These are phyloP conservation scores for Helichrysum umbraculigerum DNA, from an alignment of 129 eudicot genomes.

Conservation along the genomic window DNA sequence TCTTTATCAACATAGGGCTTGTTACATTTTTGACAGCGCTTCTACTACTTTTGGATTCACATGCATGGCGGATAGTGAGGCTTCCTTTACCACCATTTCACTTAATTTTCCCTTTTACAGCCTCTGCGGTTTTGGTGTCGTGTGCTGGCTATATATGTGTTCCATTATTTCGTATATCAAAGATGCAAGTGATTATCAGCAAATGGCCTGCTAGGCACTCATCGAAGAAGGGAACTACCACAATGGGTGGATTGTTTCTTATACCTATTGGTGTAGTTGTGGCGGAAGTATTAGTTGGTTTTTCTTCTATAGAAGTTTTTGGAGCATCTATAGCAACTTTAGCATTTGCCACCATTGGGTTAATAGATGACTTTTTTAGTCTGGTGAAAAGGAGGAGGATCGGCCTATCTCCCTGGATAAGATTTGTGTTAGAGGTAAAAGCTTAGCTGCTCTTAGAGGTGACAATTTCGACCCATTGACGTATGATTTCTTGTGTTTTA, in stretches of 20 bases:
- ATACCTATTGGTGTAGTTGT: constrained; percentile 77
- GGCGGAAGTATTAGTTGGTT: constrained; percentile 67
- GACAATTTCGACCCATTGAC: not conserved
- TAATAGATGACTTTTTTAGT: constrained; percentile 63
- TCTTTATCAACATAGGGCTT: constrained; percentile 64
- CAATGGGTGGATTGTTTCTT: constrained; percentile 90
- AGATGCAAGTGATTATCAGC: constrained; percentile 49
- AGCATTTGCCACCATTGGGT: constrained; percentile 78
- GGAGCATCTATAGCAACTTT: constrained; percentile 67
- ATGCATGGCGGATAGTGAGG: constrained; percentile 91
- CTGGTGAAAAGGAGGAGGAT: constrained; percentile 39
- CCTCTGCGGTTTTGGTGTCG: constrained; percentile 57
- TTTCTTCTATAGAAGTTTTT: constrained; percentile 75
- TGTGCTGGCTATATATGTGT: constrained; percentile 82
- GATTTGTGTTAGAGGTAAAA: constrained; percentile 72
- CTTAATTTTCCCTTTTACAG: constrained; percentile 67
- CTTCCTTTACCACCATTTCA: constrained; percentile 74
- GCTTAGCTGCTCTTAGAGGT: not conserved
- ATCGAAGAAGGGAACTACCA: constrained; percentile 71
- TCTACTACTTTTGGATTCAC: constrained; percentile 75
- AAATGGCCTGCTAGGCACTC: constrained; percentile 55
- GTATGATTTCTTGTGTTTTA: not conserved
- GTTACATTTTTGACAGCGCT: constrained; percentile 54
- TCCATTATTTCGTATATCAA: constrained; percentile 69
- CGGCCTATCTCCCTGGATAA: constrained; percentile 55